phyloP scores from a whole-genome alignment of 1,139 yeast genomes.

The Geotrichum fermentans region DNA sequence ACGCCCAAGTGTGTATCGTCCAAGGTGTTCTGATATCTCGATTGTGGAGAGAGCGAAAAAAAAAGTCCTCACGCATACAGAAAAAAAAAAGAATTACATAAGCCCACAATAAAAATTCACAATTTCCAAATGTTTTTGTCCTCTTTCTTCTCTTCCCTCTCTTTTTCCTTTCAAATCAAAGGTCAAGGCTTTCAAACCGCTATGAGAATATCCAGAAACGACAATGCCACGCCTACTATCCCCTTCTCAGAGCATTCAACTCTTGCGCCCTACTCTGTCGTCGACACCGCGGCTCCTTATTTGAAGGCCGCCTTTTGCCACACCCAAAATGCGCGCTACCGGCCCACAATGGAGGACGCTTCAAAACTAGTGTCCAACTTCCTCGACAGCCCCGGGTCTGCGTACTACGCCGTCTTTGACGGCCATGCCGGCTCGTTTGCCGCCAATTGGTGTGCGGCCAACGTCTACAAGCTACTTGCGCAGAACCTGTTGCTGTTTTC shows the following conservation, averaged over 20 bases:
- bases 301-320: constrained; percentile 12
- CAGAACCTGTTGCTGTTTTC: constrained; percentile 13
- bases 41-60: no score
- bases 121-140: not conserved
- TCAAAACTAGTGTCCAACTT: constrained; percentile 81
- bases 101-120: not conserved
- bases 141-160: not conserved
- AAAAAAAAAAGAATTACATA: not conserved
- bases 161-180: no score
- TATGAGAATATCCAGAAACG: no score
- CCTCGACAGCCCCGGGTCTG: constrained; percentile 82
- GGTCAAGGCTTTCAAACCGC: not conserved
- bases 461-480: constrained; percentile 48
- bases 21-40: no score
- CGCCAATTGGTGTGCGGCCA: constrained; percentile 84
- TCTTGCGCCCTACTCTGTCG: no score
- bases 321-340: constrained; percentile 39
- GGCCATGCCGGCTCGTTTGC: constrained; percentile 87
- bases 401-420: constrained; percentile 82
- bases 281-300: no score
- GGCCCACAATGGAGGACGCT: constrained; percentile 83
- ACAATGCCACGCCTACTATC: no score
- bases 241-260: no score
- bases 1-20: no score
- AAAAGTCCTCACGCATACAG: no score